Evolutionary conservation across 441 rosid genomes (phyloP).

Genomic region (Croton setiger): DNA sequence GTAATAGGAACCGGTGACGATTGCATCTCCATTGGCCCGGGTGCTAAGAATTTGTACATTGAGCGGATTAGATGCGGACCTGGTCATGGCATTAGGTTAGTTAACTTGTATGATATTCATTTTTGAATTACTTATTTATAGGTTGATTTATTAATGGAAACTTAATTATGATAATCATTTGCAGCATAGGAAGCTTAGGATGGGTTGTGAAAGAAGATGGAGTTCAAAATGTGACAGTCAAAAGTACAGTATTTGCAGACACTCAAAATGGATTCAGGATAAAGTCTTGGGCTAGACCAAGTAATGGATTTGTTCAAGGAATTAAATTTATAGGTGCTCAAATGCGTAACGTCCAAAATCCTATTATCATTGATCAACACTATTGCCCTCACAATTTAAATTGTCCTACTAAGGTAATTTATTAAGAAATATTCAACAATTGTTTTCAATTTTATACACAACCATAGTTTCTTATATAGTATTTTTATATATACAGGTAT

Average conservation of each 20-base stretch:
- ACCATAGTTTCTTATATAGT: not conserved
- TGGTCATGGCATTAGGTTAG: conserved; percentile 14
- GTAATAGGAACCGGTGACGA: conserved; percentile 7
- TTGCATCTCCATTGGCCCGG: conserved; percentile 12
- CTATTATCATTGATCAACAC: not conserved
- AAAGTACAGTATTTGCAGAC: not conserved
- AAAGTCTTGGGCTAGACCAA: conserved; percentile 13
- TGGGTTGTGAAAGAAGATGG: not conserved
- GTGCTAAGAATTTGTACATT: not conserved
- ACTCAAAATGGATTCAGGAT: conserved; percentile 11
- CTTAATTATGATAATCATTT: not conserved
- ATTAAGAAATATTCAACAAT: not conserved
- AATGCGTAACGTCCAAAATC: not conserved
- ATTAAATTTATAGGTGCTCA: conserved; percentile 1
- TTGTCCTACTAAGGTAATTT: not conserved
- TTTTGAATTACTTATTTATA: no score
- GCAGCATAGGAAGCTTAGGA: conserved; percentile 7
- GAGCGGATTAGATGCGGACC: conserved; percentile 11
- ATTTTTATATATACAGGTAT: not conserved
- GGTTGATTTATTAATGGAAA: no score
- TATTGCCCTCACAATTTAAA: not conserved
- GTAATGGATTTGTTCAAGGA: not conserved
- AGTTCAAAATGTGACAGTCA: conserved; percentile 5
- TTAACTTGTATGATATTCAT: not conserved
- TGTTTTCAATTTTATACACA: no score